Evolutionary conservation across 2,329 filamentous ascomycete species (phyloP), one percentile per base, ranked within the genome.

Genomic region (Monilinia polystroma): DNA sequence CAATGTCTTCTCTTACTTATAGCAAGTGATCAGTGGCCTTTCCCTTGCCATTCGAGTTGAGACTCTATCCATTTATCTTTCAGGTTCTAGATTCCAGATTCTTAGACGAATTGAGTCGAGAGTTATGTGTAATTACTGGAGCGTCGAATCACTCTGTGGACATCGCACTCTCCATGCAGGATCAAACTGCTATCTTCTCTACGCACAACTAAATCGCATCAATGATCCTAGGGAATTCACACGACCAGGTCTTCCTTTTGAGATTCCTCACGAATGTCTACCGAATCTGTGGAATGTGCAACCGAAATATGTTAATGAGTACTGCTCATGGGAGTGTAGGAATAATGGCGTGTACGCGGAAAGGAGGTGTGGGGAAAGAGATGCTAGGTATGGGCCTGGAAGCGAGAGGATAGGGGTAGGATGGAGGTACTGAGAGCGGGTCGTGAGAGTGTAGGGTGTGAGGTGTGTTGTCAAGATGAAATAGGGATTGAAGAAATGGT

Each of bases 201-300:
- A 72, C 67, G 66, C 70, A 16, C 75, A 76, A 62, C 70, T 76
- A 2, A 72, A 75, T 67, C 71, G 75, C 16, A 75, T 76, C 66
- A 75, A 76, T 65, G 62, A 75, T 32, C 74, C 74, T 0, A 41
- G 58, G 45, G 72, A 75, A 56, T 60, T 47, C 20, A 58, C 66
- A 14, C 63, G 66, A 16, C 53, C 62, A 4, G 66, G 65, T 43
- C 11, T 75, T 20, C 74, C 74, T 1, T 75, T 76, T 59, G 66
- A 73, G 38, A 67, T 76, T 12, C 73, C 74, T 14, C 59, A 58
- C 7, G 56, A 67, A 49, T 75, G 74, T 67, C 60, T 71, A 16
- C 74, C 74, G 29, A 71, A 74, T 63, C 63, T 59, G 47, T 35
- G 64, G 43, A 76, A 76, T 63, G 58, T 73, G 11, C 66, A 53